phyloP scores from a whole-genome alignment of 495 filamentous ascomycete species.

The Melanomma pulvis-pyrius region DNA sequence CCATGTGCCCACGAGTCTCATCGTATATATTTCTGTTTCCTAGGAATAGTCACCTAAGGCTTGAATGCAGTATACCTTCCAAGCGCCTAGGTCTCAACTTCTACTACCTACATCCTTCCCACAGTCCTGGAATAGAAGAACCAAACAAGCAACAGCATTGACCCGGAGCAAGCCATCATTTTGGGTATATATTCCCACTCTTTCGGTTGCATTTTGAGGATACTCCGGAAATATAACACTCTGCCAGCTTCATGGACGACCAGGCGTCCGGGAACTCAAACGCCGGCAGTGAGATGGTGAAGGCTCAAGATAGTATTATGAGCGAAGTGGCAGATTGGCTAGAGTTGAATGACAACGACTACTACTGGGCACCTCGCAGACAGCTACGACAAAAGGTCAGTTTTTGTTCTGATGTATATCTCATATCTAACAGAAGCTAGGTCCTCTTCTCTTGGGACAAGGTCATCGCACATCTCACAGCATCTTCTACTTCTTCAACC shows the following conservation, averaged over 20 bases:
- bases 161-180: neutral
- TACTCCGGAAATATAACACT: neutral
- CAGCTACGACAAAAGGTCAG: neutral
- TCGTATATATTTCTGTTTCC: neutral
- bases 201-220: neutral
- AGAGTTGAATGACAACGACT: constrained; percentile 11
- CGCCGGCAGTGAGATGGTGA: neutral
- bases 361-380: neutral
- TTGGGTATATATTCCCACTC: neutral
- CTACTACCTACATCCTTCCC: too few relatives aligned
- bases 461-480: neutral
- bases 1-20: neutral
- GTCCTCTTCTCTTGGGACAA: neutral
- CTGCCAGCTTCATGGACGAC: neutral
- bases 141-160: neutral
- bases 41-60: neutral
- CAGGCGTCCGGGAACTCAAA: neutral
- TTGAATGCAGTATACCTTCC: neutral
- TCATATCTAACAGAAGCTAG: neutral
- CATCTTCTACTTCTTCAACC: neutral
- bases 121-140: too few relatives aligned
- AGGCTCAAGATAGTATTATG: constrained; percentile 3
- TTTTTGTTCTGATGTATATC: neutral
- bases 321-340: constrained; percentile 25
- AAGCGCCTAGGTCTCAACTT: neutral